Conservation (phyloP, 495 filamentous ascomycete species). For the Evernia prunastri region DNA sequence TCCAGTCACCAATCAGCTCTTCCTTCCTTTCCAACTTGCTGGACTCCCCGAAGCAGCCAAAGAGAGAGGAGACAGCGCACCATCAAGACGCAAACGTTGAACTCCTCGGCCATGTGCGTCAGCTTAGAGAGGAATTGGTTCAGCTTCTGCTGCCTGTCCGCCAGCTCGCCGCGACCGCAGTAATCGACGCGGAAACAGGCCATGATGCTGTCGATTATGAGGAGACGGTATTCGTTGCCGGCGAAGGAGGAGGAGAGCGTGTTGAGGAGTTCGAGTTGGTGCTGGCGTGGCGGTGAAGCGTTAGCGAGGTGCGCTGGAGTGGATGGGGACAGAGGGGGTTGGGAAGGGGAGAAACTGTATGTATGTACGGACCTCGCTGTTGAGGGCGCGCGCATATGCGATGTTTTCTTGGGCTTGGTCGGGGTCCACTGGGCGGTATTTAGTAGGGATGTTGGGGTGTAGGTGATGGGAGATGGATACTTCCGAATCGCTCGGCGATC, state of each 20-base stretch:
- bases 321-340: background rate
- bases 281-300: slow-evolving; percentile 31
- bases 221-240: slow-evolving; percentile 60
- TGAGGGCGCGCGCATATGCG: slow-evolving; percentile 61
- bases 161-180: slow-evolving; percentile 66
- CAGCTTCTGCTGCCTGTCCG: slow-evolving; percentile 70
- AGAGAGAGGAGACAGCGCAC: too few species aligned
- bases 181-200: slow-evolving; percentile 72
- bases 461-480: slow-evolving; percentile 23
- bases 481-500: slow-evolving; percentile 68
- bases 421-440: slow-evolving; percentile 44
- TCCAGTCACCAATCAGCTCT: background rate
- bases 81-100: slow-evolving; percentile 72
- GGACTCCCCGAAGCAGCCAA: too few species aligned
- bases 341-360: background rate
- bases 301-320: background rate
- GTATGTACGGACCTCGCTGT: slow-evolving; percentile 49
- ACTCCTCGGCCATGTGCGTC: slow-evolving; percentile 73
- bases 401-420: slow-evolving; percentile 69
- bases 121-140: slow-evolving; percentile 64
- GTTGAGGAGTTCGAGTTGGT: slow-evolving; percentile 66
- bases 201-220: slow-evolving; percentile 76
- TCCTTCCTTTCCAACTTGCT: background rate
- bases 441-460: background rate
- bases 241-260: slow-evolving; percentile 59